Percentiles rank a stretch among this genome's conserved stretches.
Conservation (phyloP, 768 basidiomycete genomes). For the Suillus tomentosus region DNA sequence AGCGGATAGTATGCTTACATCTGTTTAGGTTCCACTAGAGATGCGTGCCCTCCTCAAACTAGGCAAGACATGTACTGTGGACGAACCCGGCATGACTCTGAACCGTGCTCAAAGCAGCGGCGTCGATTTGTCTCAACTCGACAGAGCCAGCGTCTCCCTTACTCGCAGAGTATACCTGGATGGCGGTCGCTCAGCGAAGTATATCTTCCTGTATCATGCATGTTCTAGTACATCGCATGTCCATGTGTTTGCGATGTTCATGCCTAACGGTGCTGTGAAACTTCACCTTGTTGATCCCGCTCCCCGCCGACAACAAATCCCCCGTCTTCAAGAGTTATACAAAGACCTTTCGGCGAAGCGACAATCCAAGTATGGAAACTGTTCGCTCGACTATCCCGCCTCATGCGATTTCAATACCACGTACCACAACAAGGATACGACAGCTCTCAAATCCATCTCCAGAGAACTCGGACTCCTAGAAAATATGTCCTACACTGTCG, state of each 20-base stretch:
- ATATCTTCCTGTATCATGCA: constrained; percentile 89
- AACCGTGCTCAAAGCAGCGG: constrained; percentile 82
- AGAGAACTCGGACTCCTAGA: constrained; percentile 81
- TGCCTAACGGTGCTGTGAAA: constrained; percentile 67
- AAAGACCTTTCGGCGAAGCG: constrained; percentile 58
- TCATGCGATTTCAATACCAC: constrained; percentile 61
- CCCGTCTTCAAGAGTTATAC: constrained; percentile 77
- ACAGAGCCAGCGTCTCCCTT: constrained; percentile 56
- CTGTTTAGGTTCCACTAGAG: constrained; percentile 71
- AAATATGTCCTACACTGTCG: constrained; percentile 70
- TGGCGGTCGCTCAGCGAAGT: constrained; percentile 67
- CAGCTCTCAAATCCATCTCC: constrained; percentile 84
- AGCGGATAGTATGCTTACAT: constrained; percentile 4
- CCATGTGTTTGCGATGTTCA: constrained; percentile 88
- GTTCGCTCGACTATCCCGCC: constrained; percentile 65
- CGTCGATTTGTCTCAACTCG: constrained; percentile 82
- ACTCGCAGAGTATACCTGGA: constrained; percentile 73
- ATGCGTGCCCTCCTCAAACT: constrained; percentile 81
- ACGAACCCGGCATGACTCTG: constrained; percentile 68
- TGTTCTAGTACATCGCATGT: constrained; percentile 70
- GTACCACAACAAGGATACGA: constrained; percentile 77
- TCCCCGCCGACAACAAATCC: constrained; percentile 79
- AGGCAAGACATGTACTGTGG: constrained; percentile 78
- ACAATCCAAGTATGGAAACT: constrained; percentile 39
- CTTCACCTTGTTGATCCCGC: constrained; percentile 92